Evolutionary conservation across 495 filamentous ascomycete genomes (phyloP).

Genomic region (Platismatia glauca): DNA sequence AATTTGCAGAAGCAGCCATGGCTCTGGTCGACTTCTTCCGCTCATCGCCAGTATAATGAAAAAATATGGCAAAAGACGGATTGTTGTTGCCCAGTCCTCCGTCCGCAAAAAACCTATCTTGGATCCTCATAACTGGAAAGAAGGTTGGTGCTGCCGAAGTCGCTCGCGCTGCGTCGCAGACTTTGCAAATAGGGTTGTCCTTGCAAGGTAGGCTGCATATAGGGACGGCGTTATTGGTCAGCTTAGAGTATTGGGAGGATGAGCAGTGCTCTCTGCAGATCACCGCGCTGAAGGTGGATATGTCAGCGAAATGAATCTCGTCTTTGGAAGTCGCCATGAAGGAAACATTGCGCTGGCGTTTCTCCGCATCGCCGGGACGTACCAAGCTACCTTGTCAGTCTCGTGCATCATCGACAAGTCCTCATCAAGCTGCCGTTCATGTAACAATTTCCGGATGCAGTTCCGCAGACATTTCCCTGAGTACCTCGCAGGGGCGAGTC

Average conservation of each 20-base stretch:
- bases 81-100: neutral
- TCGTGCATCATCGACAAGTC: neutral
- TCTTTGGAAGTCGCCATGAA: too few relatives aligned
- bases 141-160: conserved; percentile 6
- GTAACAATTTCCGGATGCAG: neutral
- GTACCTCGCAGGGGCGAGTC: conserved; percentile 1
- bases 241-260: conserved; percentile 1
- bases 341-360: neutral
- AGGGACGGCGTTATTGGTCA: neutral
- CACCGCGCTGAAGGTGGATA: neutral
- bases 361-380: neutral
- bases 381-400: neutral
- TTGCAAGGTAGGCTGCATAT: conserved; percentile 9
- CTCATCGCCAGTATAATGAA: neutral
- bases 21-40: neutral
- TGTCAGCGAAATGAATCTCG: neutral
- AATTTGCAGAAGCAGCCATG: neutral
- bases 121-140: neutral
- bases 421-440: neutral
- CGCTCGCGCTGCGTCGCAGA: conserved; percentile 2
- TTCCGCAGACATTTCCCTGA: conserved; percentile 3
- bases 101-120: neutral
- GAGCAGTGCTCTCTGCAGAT: conserved; percentile 8
- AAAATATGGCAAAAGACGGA: neutral
- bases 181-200: neutral